Percentiles rank a stretch among this genome's conserved stretches.
Evolutionary conservation across 1,139 yeast species (phyloP).

Genomic region (Saccharomycopsis hybrid): DNA sequence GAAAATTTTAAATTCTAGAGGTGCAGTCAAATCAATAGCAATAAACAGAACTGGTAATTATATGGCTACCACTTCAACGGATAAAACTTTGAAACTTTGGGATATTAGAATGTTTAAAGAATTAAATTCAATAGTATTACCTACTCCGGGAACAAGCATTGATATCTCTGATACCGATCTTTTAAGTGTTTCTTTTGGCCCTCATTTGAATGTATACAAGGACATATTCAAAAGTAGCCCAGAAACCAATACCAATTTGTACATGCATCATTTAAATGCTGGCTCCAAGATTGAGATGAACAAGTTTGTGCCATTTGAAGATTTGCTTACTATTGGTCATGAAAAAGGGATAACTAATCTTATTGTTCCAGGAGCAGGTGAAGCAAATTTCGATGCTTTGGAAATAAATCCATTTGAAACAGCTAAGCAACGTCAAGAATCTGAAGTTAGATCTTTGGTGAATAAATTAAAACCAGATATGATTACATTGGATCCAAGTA

Average conservation of each 20-base stretch:
- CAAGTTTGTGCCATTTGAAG: constrained; percentile 90
- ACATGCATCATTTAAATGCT: constrained; percentile 84
- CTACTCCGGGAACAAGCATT: constrained; percentile 79
- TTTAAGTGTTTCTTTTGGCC: constrained; percentile 87
- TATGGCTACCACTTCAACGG: constrained; percentile 92
- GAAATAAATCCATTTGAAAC: constrained; percentile 92
- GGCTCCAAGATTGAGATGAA: constrained; percentile 65
- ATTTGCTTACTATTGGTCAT: constrained; percentile 87
- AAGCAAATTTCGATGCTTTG: constrained; percentile 92
- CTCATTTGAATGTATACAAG: constrained; percentile 87
- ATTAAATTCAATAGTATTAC: constrained; percentile 52
- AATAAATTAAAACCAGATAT: constrained; percentile 91
- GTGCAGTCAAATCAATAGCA: constrained; percentile 83
- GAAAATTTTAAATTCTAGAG: constrained; percentile 72
- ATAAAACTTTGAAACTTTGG: constrained; percentile 83
- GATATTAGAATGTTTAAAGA: constrained; percentile 81
- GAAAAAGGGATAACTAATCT: constrained; percentile 68
- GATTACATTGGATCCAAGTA: constrained; percentile 83
- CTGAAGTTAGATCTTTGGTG: constrained; percentile 78
- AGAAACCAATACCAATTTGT: constrained; percentile 33
- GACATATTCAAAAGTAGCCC: constrained; percentile 43
- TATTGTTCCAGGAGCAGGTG: constrained; percentile 96
- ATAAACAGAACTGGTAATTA: constrained; percentile 88
- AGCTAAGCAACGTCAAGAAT: constrained; percentile 88
- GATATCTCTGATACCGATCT: constrained; percentile 86